Evolutionary conservation across 257 asterid genomes (phyloP).

Genomic region (Nicotiana benthamiana): DNA sequence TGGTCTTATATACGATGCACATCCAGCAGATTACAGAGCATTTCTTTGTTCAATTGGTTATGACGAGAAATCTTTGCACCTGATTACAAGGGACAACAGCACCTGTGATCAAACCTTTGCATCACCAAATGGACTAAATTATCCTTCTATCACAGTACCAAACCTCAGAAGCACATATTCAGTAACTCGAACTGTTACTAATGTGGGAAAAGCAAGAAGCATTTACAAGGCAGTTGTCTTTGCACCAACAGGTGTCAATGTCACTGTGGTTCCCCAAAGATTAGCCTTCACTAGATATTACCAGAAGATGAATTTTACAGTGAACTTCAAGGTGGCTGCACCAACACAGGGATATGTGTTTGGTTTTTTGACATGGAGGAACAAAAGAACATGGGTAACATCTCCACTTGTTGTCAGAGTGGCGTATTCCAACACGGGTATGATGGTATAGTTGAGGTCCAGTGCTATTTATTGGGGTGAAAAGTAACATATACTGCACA

Average conservation of each 20-base stretch:
- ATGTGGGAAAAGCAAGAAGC: slow-evolving; percentile 56
- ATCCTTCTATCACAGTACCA: slow-evolving; percentile 70
- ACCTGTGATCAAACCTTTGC: slow-evolving; percentile 44
- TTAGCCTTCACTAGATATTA: slow-evolving; percentile 45
- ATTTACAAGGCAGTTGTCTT: slow-evolving; percentile 50
- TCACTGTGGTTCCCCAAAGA: slow-evolving; percentile 55
- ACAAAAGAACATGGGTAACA: slow-evolving; percentile 43
- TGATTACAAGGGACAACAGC: slow-evolving; percentile 75
- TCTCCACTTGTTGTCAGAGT: slow-evolving; percentile 63
- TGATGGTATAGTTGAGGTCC: slow-evolving; percentile 11
- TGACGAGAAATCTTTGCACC: slow-evolving; percentile 47
- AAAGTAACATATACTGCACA: background rate
- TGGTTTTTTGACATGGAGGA: slow-evolving; percentile 88
- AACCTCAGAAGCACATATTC: slow-evolving; percentile 37
- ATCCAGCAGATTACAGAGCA: slow-evolving; percentile 51
- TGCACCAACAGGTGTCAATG: slow-evolving; percentile 59
- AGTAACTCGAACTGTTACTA: slow-evolving; percentile 65
- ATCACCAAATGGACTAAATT: slow-evolving; percentile 64
- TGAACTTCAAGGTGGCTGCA: slow-evolving; percentile 51
- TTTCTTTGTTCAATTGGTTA: slow-evolving; percentile 88
- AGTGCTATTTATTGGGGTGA: background rate
- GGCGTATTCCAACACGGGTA: slow-evolving; percentile 32
- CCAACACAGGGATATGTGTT: slow-evolving; percentile 61
- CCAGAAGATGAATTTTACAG: slow-evolving; percentile 57
- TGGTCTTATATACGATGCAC: slow-evolving; percentile 71